phyloP scores from a whole-genome alignment of 805 yeast genomes.

The Wickerhamiella alocasiicola region DNA sequence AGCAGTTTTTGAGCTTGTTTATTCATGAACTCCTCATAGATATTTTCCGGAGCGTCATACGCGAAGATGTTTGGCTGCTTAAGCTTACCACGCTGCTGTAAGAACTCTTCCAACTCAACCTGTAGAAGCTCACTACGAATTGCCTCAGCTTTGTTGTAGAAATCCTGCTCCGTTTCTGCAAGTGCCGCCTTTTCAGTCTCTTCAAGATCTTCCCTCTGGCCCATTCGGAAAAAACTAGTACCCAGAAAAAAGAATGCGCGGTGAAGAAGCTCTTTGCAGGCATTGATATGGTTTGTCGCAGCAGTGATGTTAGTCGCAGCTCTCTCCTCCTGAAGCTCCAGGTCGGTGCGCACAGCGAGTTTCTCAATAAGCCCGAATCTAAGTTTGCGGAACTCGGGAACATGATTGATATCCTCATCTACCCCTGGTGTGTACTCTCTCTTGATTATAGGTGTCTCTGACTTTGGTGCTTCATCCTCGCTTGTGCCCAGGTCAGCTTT shows the following conservation, averaged over 20 bases:
- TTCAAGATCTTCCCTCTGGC: conserved; percentile 20
- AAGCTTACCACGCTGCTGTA: conserved; percentile 11
- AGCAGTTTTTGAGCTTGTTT: conserved; percentile 11
- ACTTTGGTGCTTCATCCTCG: no score
- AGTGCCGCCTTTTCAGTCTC: conserved; percentile 13
- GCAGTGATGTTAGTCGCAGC: not conserved
- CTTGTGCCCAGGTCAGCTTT: no score
- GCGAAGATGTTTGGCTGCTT: conserved; percentile 8
- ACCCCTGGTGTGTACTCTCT: no score
- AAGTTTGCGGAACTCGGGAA: not conserved
- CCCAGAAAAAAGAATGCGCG: conserved; percentile 58
- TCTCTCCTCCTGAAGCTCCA: not conserved
- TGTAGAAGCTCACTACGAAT: conserved; percentile 42
- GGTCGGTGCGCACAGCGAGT: conserved; percentile 1
- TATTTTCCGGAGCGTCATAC: conserved; percentile 1
- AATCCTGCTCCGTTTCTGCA: conserved; percentile 22
- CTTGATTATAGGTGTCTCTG: no score
- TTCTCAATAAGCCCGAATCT: conserved; percentile 4
- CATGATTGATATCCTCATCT: no score
- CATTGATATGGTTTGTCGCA: not conserved
- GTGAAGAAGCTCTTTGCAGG: conserved; percentile 35
- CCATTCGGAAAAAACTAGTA: conserved; percentile 27
- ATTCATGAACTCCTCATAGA: conserved; percentile 14
- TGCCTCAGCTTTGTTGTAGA: conserved; percentile 49
- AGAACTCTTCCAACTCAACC: conserved; percentile 28